These are phyloP conservation scores for Rhodotorula taiwanensis DNA, from an alignment of 768 basidiomycete genomes.

Conservation along the genomic window DNA sequence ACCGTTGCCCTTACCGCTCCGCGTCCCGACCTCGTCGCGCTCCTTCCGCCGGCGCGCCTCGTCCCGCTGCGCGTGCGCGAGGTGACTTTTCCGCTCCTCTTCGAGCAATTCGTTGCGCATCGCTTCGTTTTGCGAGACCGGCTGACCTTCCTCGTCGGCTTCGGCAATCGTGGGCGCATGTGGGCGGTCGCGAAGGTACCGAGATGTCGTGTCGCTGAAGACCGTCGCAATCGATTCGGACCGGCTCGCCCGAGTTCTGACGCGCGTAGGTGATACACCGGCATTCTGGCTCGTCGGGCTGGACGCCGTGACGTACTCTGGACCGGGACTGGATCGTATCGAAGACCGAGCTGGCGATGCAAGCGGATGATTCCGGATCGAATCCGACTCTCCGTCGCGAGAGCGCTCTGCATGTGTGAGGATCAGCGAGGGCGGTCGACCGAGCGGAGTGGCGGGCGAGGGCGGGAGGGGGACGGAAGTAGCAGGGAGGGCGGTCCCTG, in stretches of 20 bases:
- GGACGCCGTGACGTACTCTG: too few species aligned
- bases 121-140: slow-evolving; percentile 26
- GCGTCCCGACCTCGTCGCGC: not conserved
- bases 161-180: not conserved
- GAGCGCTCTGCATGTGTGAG: too few species aligned
- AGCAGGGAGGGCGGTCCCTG: not conserved
- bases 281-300: too few species aligned
- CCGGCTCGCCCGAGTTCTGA: not conserved
- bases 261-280: too few species aligned
- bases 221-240: slow-evolving; percentile 5
- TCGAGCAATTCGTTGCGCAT: slow-evolving; percentile 26
- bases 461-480: not conserved
- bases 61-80: slow-evolving; percentile 7
- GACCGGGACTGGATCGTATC: too few species aligned
- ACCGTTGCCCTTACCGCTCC: not conserved
- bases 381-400: too few species aligned
- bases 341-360: too few species aligned
- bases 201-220: too few species aligned
- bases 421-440: too few species aligned
- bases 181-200: too few species aligned
- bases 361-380: too few species aligned
- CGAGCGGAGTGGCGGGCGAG: not conserved
- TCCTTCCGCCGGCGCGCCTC: slow-evolving; percentile 10
- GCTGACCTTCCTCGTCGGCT: not conserved
- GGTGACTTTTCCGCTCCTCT: slow-evolving; percentile 24